A percentile compares a stretch with the other conserved stretches of the same genome.
Conservation (phyloP, 148 eudicot species). For the Fagopyrum esculentum region DNA sequence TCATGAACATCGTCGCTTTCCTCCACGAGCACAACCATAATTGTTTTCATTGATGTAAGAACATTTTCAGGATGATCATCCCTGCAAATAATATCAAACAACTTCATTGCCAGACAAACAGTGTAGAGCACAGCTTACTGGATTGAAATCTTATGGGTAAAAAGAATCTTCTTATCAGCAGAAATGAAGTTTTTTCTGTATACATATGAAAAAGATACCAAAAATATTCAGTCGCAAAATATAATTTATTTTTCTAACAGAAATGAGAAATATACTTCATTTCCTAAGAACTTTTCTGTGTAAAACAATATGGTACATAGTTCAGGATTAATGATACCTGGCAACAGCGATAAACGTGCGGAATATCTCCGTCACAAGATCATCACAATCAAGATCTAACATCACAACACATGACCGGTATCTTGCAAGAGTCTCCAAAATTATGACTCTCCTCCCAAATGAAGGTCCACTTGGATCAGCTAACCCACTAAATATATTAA, state of each 20-base stretch:
- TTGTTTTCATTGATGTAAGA: slow-evolving; percentile 62
- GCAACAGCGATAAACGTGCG: slow-evolving; percentile 65
- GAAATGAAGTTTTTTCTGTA: not conserved
- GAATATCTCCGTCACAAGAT: slow-evolving; percentile 78
- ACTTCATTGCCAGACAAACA: not conserved
- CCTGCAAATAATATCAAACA: slow-evolving; percentile 32
- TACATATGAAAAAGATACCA: not conserved
- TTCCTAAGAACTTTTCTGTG: not conserved
- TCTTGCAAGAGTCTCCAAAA: slow-evolving; percentile 89
- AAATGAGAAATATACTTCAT: not conserved
- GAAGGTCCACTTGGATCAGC: slow-evolving; percentile 68
- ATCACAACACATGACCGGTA: slow-evolving; percentile 94
- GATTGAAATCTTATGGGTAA: not conserved
- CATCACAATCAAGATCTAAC: slow-evolving; percentile 98
- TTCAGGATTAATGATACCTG: slow-evolving; percentile 40
- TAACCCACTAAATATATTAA: slow-evolving; percentile 72
- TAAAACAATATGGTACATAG: not conserved
- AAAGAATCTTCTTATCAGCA: not conserved
- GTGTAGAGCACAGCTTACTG: not conserved
- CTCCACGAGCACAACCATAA: slow-evolving; percentile 80
- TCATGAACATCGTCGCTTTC: slow-evolving; percentile 86
- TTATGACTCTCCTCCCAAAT: slow-evolving; percentile 79
- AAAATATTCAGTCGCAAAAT: not conserved
- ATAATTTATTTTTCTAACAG: not conserved
- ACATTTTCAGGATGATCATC: slow-evolving; percentile 88